Evolutionary conservation across 345 rosid species (phyloP).

Genomic region (Kernera saxatilis): DNA sequence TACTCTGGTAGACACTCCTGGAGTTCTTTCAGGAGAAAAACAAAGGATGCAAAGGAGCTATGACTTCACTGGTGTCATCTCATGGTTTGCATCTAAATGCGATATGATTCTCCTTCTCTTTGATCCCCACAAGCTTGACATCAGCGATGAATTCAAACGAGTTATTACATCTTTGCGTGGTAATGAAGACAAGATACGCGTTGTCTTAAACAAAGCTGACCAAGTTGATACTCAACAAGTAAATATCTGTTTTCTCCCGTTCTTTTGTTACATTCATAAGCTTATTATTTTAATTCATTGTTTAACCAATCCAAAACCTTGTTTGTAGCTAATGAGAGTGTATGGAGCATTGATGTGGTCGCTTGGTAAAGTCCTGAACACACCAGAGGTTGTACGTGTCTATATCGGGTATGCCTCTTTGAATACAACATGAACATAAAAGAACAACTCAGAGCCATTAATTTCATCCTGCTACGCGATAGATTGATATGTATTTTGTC

Average conservation of each 20-base stretch:
- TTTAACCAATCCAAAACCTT: neutral
- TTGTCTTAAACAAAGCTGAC: slow-evolving; percentile 91
- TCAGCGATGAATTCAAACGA: slow-evolving; percentile 92
- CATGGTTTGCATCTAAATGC: slow-evolving; percentile 97
- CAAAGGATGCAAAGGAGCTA: slow-evolving; percentile 84
- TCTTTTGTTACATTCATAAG: neutral
- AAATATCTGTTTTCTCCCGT: neutral
- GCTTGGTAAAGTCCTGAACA: slow-evolving; percentile 85
- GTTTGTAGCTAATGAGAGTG: slow-evolving; percentile 83
- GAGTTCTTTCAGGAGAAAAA: slow-evolving; percentile 92
- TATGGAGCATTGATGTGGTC: slow-evolving; percentile 99
- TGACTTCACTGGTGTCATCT: slow-evolving; percentile 85
- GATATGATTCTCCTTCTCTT: slow-evolving; percentile 92
- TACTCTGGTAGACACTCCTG: slow-evolving; percentile 93
- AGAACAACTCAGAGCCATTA: no score
- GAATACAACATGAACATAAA: neutral
- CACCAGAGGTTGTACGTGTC: slow-evolving; percentile 91
- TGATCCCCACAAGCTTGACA: slow-evolving; percentile 94
- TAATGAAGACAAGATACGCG: slow-evolving; percentile 91
- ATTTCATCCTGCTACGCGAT: no score
- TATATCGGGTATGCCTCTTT: slow-evolving; percentile 66
- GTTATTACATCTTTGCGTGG: slow-evolving; percentile 85
- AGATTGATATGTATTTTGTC: neutral
- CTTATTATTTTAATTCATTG: neutral
- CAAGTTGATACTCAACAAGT: slow-evolving; percentile 96